Percentiles rank a stretch among this genome's conserved stretches.
phyloP scores from a whole-genome alignment of 331 rosid genomes.

The Arachis monticola region DNA sequence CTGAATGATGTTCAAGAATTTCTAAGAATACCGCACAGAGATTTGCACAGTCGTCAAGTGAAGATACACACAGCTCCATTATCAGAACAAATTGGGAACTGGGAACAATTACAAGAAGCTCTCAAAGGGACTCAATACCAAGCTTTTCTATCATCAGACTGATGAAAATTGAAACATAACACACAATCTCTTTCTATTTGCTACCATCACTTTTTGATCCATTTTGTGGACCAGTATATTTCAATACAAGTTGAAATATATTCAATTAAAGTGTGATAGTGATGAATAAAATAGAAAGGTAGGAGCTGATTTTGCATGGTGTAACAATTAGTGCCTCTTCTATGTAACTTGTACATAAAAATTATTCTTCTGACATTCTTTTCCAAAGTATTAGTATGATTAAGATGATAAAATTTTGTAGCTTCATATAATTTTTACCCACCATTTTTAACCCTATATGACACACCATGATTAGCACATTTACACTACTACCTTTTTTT shows the following conservation, averaged over 20 bases:
- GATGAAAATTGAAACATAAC: not conserved
- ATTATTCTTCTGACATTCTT: not conserved
- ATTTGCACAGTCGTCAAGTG: slow-evolving; percentile 55
- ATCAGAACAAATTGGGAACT: slow-evolving; percentile 56
- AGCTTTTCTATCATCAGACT: slow-evolving; percentile 45
- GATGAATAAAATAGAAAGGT: not conserved
- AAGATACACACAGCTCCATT: slow-evolving; percentile 62
- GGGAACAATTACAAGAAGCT: slow-evolving; percentile 53
- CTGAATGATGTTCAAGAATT: slow-evolving; percentile 64
- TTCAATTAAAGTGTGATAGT: not conserved
- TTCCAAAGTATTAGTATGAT: not conserved
- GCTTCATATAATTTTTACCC: not conserved
- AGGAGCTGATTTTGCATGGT: not conserved
- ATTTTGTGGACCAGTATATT: too few relatives aligned
- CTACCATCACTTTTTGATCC: too few relatives aligned
- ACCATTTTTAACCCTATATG: too few relatives aligned
- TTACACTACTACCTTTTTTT: too few relatives aligned
- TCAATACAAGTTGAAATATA: too few relatives aligned
- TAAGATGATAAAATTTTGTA: not conserved
- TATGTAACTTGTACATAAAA: slow-evolving; percentile 10
- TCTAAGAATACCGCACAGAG: slow-evolving; percentile 52
- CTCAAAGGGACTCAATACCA: slow-evolving; percentile 51
- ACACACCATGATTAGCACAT: too few relatives aligned
- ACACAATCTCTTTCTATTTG: too few relatives aligned
- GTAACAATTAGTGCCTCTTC: slow-evolving; percentile 7